Percentiles rank a stretch among this genome's conserved stretches.
These are phyloP conservation scores for Penicillium sp. DNA, from an alignment of 2,329 filamentous ascomycete genomes.

Conservation along the genomic window DNA sequence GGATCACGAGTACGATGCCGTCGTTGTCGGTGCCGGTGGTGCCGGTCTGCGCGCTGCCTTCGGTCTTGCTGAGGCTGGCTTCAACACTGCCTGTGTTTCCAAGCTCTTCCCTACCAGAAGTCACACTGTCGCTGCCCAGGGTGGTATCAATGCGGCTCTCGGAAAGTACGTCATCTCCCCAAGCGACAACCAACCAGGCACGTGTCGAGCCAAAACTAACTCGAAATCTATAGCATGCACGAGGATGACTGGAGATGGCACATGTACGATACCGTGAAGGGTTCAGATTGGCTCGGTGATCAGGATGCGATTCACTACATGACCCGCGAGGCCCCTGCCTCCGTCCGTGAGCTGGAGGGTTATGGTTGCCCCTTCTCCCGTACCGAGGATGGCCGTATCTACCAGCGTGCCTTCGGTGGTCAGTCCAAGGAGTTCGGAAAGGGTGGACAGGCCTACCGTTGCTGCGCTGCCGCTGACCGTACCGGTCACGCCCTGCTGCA, in stretches of 20 bases:
- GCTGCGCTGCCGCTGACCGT: constrained; percentile 93
- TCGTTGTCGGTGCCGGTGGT: constrained; percentile 74
- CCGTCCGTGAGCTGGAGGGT: constrained; percentile 93
- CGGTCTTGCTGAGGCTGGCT: constrained; percentile 65
- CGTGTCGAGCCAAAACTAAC: constrained; percentile 24
- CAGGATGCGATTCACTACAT: constrained; percentile 99
- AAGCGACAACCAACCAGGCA: neutral
- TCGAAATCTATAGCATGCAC: constrained; percentile 74
- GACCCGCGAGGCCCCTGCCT: constrained; percentile 90
- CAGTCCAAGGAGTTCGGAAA: constrained; percentile 95
- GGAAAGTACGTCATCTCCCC: constrained; percentile 43
- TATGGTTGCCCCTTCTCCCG: constrained; percentile 92
- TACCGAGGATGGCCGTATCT: constrained; percentile 96
- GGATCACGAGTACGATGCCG: constrained; percentile 98
- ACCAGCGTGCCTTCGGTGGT: constrained; percentile 98
- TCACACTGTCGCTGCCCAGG: constrained; percentile 70
- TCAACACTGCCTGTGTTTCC: constrained; percentile 68
- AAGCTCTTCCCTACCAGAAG: constrained; percentile 68
- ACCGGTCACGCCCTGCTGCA: constrained; percentile 97
- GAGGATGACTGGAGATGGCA: constrained; percentile 99
- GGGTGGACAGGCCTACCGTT: constrained; percentile 96
- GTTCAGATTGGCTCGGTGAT: constrained; percentile 95
- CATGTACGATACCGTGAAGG: constrained; percentile 99
- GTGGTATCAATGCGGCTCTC: constrained; percentile 60
- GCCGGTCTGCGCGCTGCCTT: constrained; percentile 67